These are phyloP conservation scores for Yamadazyma triangularis DNA, from an alignment of 1,139 yeast genomes.

Conservation along the genomic window DNA sequence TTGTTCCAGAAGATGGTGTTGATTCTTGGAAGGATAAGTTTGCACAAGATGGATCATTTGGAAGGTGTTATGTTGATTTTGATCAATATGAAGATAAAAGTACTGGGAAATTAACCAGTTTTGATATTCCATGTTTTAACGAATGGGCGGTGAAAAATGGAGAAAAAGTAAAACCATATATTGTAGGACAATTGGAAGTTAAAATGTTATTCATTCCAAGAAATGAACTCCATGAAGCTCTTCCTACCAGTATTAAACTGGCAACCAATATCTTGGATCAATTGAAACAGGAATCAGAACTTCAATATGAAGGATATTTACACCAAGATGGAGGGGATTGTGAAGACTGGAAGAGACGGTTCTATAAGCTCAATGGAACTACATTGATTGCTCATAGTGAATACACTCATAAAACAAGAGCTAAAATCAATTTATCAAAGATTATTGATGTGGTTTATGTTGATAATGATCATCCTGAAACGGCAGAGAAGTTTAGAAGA, in stretches of 20 bases:
- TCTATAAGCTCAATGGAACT: slow-evolving; percentile 56
- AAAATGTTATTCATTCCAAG: slow-evolving; percentile 72
- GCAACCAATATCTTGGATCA: slow-evolving; percentile 53
- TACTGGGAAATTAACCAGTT: slow-evolving; percentile 48
- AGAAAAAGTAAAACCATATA: slow-evolving; percentile 49
- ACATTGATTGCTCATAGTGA: slow-evolving; percentile 66
- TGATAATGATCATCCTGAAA: slow-evolving; percentile 37
- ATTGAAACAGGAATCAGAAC: slow-evolving; percentile 33
- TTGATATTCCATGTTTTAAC: slow-evolving; percentile 63
- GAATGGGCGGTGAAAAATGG: slow-evolving; percentile 65
- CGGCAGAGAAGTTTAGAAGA: slow-evolving; percentile 35
- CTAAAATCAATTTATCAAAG: slow-evolving; percentile 61
- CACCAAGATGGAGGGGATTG: slow-evolving; percentile 82
- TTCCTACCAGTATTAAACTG: slow-evolving; percentile 61
- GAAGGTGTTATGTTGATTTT: slow-evolving; percentile 64
- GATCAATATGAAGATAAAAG: slow-evolving; percentile 53
- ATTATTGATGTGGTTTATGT: slow-evolving; percentile 51
- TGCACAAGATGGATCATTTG: slow-evolving; percentile 88
- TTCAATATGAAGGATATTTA: slow-evolving; percentile 54
- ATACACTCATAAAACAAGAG: slow-evolving; percentile 55
- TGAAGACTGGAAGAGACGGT: slow-evolving; percentile 57
- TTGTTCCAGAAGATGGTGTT: slow-evolving; percentile 44
- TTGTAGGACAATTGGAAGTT: slow-evolving; percentile 64
- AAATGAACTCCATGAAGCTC: slow-evolving; percentile 47
- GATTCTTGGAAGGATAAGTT: slow-evolving; percentile 57